These are phyloP conservation scores for Saccharomyces uvarum DNA, from an alignment of 1,139 yeast species.

Conservation along the genomic window DNA sequence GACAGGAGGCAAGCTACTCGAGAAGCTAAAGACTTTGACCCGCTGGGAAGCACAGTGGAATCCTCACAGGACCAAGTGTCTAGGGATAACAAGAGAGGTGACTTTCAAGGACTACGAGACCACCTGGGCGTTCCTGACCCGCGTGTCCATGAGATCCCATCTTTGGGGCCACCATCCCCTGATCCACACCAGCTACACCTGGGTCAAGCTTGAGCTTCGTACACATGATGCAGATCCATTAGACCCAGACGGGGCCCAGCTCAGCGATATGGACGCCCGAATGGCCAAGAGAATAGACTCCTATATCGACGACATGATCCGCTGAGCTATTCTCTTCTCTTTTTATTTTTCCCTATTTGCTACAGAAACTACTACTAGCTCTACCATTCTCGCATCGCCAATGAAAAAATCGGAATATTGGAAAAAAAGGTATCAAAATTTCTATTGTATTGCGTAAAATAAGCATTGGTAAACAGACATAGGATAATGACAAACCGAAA, in stretches of 20 bases:
- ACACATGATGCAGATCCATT: slow-evolving; percentile 49
- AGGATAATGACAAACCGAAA: neutral
- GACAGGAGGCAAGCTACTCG: slow-evolving; percentile 9
- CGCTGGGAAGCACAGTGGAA: neutral
- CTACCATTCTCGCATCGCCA: neutral
- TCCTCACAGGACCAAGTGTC: neutral
- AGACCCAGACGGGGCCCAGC: slow-evolving; percentile 28
- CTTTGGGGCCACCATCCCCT: slow-evolving; percentile 67
- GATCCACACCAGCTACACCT: slow-evolving; percentile 54
- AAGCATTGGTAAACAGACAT: neutral
- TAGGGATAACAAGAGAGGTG: slow-evolving; percentile 32
- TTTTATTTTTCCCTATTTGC: neutral
- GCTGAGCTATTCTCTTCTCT: neutral
- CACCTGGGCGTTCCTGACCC: slow-evolving; percentile 61
- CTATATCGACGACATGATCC: neutral
- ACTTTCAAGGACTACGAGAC: slow-evolving; percentile 45
- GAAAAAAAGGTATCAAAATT: neutral
- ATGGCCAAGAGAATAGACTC: slow-evolving; percentile 48
- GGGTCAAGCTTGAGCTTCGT: slow-evolving; percentile 48
- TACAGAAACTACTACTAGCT: neutral
- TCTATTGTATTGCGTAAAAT: neutral
- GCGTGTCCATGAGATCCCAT: slow-evolving; percentile 56
- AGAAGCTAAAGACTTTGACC: slow-evolving; percentile 4
- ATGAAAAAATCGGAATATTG: neutral
- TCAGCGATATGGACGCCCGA: slow-evolving; percentile 52